A percentile compares a stretch with the other conserved stretches of the same genome.
These are phyloP conservation scores for Podaxis sp. DNA, from an alignment of 768 basidiomycete species.

Conservation along the genomic window DNA sequence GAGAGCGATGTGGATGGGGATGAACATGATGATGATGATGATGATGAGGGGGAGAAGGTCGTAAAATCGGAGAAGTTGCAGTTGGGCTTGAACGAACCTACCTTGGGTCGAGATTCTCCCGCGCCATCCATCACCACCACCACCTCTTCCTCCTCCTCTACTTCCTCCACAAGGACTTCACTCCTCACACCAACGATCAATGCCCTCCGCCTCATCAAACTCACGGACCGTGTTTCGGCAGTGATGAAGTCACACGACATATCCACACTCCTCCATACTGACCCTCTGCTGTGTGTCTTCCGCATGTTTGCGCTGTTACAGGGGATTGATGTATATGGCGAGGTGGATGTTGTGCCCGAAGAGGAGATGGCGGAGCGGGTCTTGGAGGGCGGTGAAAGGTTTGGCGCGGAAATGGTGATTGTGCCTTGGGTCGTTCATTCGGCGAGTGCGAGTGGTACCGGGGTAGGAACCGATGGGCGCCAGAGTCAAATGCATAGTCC, in stretches of 20 bases:
- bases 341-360: slow-evolving; percentile 69
- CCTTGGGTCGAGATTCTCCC: background rate
- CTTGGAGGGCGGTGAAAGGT: slow-evolving; percentile 55
- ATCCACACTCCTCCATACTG: slow-evolving; percentile 64
- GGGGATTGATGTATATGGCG: slow-evolving; percentile 56
- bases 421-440: slow-evolving; percentile 63
- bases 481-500: background rate
- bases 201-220: slow-evolving; percentile 83
- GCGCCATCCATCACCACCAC: background rate
- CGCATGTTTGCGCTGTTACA: slow-evolving; percentile 73
- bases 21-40: background rate
- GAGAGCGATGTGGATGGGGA: slow-evolving; percentile 3
- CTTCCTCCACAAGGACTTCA: background rate
- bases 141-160: background rate
- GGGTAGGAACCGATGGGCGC: background rate
- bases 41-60: background rate
- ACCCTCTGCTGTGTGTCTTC: slow-evolving; percentile 71
- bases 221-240: slow-evolving; percentile 81
- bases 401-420: slow-evolving; percentile 69
- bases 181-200: slow-evolving; percentile 35
- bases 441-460: slow-evolving; percentile 1
- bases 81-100: background rate
- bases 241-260: slow-evolving; percentile 79
- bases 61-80: background rate
- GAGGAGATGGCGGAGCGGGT: slow-evolving; percentile 73